These are phyloP conservation scores for Candida broadrunensis DNA, from an alignment of 805 yeast genomes.

Conservation along the genomic window DNA sequence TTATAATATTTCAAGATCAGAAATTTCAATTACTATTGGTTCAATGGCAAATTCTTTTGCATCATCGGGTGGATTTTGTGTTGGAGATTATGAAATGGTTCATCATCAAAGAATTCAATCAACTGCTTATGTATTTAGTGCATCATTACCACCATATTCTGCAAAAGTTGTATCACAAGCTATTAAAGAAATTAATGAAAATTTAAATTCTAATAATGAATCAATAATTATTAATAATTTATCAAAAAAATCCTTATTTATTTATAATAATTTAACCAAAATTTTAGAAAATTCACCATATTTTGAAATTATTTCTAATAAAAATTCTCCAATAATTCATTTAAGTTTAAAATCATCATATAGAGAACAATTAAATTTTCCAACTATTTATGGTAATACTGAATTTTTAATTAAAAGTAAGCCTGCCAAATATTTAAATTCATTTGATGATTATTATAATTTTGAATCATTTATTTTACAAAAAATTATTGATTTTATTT, in stretches of 20 bases:
- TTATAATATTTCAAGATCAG: conserved; percentile 61
- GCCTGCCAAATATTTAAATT: conserved; percentile 38
- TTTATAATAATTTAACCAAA: conserved; percentile 40
- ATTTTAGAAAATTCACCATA: conserved; percentile 22
- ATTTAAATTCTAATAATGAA: conserved; percentile 28
- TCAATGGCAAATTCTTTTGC: conserved; percentile 80
- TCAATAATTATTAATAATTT: conserved; percentile 31
- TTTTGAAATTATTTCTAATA: conserved; percentile 54
- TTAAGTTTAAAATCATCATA: conserved; percentile 50
- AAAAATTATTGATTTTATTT: conserved; percentile 55
- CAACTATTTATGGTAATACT: conserved; percentile 49
- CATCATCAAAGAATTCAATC: conserved; percentile 91
- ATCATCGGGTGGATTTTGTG: conserved; percentile 90
- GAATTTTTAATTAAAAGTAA: conserved; percentile 42
- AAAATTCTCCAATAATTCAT: conserved; percentile 67
- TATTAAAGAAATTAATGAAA: conserved; percentile 45
- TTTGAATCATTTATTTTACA: conserved; percentile 64
- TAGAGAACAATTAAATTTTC: conserved; percentile 45
- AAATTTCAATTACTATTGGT: conserved; percentile 83
- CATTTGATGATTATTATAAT: conserved; percentile 43
- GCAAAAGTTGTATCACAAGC: conserved; percentile 63
- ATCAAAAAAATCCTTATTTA: conserved; percentile 36
- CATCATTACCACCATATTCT: conserved; percentile 89
- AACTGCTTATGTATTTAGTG: conserved; percentile 88
- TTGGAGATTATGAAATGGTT: conserved; percentile 79